Conservation (phyloP, 2,329 filamentous ascomycete species). For the Fusarium circinatum region DNA sequence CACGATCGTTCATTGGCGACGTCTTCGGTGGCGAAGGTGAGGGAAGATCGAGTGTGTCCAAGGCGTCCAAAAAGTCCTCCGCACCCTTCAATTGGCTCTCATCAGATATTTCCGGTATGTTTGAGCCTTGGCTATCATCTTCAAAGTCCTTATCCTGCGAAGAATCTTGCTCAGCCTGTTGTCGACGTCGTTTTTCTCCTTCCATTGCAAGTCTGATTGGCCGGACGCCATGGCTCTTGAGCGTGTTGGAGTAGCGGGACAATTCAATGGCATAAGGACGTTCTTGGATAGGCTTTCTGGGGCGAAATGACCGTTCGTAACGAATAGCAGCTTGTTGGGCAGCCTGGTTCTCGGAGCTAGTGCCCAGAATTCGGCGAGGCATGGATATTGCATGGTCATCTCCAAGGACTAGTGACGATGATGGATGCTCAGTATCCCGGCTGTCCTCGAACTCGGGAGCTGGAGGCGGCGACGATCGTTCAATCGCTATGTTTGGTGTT, state of each 20-base stretch:
- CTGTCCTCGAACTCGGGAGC: slow-evolving; percentile 40
- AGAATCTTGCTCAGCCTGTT: slow-evolving; percentile 60
- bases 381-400: not conserved
- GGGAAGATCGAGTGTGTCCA: slow-evolving; percentile 36
- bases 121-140: slow-evolving; percentile 60
- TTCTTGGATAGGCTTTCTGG: slow-evolving; percentile 69
- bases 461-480: slow-evolving; percentile 47
- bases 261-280: slow-evolving; percentile 68
- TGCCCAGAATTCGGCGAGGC: slow-evolving; percentile 31
- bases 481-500: slow-evolving; percentile 52
- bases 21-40: slow-evolving; percentile 47
- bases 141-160: slow-evolving; percentile 62
- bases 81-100: slow-evolving; percentile 49
- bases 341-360: slow-evolving; percentile 35
- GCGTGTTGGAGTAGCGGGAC: slow-evolving; percentile 62
- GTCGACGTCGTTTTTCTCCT: slow-evolving; percentile 42
- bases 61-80: slow-evolving; percentile 27
- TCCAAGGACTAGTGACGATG: not conserved
- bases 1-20: slow-evolving; percentile 40
- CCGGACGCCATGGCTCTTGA: slow-evolving; percentile 65
- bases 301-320: slow-evolving; percentile 63
- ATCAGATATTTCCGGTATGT: slow-evolving; percentile 45
- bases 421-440: not conserved
- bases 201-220: slow-evolving; percentile 58
- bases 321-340: slow-evolving; percentile 45